Conservation (phyloP, 176 grass and related monocot species). For the Ananas comosus region DNA sequence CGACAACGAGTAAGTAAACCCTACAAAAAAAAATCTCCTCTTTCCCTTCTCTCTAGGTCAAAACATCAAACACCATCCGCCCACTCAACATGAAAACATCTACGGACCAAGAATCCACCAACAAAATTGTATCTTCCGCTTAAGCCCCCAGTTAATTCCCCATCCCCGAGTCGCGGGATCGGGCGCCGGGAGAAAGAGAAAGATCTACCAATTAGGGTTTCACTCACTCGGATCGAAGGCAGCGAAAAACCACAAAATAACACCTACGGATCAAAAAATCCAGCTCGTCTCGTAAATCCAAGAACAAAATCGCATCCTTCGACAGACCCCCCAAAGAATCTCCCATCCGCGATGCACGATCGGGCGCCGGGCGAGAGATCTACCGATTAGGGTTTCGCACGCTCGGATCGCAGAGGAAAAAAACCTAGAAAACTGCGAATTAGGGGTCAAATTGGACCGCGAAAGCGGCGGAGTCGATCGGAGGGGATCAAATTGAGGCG, state of each 20-base stretch:
- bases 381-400: constrained; percentile 2
- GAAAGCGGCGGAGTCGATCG: not conserved
- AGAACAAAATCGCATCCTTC: constrained; percentile 16
- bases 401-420: not conserved
- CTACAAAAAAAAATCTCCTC: too few relatives aligned
- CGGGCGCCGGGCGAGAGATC: not conserved
- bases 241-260: not conserved
- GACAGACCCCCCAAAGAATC: not conserved
- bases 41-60: not conserved
- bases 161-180: not conserved
- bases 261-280: not conserved
- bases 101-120: not conserved
- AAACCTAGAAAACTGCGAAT: not conserved
- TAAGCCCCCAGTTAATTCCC: not conserved
- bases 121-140: constrained; percentile 16
- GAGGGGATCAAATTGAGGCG: not conserved
- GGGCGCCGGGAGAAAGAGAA: not conserved
- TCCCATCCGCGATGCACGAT: not conserved
- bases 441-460: not conserved
- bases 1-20: not conserved
- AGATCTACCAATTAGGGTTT: constrained; percentile 11
- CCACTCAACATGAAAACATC: not conserved
- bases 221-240: not conserved
- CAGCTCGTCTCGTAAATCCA: not conserved
- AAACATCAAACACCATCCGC: not conserved